These are phyloP conservation scores for Neurospora cerealis DNA, from an alignment of 495 filamentous ascomycete genomes.

Conservation along the genomic window DNA sequence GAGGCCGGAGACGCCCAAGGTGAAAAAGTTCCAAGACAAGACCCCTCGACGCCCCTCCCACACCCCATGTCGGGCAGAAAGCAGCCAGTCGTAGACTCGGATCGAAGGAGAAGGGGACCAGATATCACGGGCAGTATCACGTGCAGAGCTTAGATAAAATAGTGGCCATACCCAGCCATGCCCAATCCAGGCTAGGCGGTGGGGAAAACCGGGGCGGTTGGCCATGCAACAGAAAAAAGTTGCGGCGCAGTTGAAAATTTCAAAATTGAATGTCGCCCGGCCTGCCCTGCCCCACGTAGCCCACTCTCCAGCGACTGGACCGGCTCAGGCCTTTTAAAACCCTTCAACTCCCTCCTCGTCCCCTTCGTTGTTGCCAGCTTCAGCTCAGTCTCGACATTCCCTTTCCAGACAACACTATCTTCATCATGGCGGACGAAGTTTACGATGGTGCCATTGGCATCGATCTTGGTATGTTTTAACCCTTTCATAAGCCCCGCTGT, in stretches of 20 bases:
- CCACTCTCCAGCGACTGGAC: not conserved
- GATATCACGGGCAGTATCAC: not conserved
- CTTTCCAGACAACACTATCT: constrained; percentile 7
- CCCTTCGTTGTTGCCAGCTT: constrained; percentile 18
- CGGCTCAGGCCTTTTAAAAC: not conserved
- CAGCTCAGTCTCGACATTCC: constrained; percentile 13
- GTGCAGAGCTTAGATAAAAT: not conserved
- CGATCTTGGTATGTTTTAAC: constrained; percentile 71
- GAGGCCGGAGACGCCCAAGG: not conserved
- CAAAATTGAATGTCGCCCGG: constrained; percentile 14
- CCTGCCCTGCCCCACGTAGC: constrained; percentile 25
- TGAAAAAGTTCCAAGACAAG: not conserved
- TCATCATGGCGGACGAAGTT: constrained; percentile 76
- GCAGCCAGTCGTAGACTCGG: not conserved
- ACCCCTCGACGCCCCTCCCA: not conserved
- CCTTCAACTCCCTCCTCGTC: constrained; percentile 5
- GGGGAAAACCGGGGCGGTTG: constrained; percentile 1
- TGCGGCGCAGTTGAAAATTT: constrained; percentile 24
- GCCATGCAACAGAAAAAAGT: constrained; percentile 14
- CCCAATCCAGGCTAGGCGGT: not conserved
- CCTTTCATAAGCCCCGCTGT: not conserved
- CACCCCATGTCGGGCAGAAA: not conserved
- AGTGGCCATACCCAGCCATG: not conserved
- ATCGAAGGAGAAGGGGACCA: not conserved
- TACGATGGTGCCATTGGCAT: constrained; percentile 99